A percentile compares a stretch with the other conserved stretches of the same genome.
phyloP scores from a whole-genome alignment of 331 rosid genomes.

The Malus hybrid region DNA sequence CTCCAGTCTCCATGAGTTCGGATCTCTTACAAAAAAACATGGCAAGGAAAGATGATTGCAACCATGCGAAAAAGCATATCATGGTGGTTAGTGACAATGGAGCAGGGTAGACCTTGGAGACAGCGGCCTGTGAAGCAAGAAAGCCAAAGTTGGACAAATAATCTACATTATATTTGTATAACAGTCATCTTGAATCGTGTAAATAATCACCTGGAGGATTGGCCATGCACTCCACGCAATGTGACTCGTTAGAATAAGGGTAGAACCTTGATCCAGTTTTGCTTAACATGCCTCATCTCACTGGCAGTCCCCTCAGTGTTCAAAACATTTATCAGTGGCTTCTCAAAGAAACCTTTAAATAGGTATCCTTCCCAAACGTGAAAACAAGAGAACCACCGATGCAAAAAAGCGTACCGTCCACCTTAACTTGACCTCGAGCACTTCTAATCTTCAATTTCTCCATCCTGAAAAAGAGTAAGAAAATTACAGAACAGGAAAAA shows the following conservation, averaged over 20 bases:
- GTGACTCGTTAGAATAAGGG: constrained; percentile 21
- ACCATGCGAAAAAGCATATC: constrained; percentile 24
- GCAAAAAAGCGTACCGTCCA: constrained; percentile 25
- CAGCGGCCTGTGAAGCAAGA: constrained; percentile 8
- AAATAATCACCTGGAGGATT: constrained; percentile 25
- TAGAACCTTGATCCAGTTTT: constrained; percentile 30
- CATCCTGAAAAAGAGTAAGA: constrained; percentile 16
- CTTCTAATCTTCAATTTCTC: constrained; percentile 26
- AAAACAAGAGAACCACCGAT: constrained; percentile 25
- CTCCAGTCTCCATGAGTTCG: constrained; percentile 23
- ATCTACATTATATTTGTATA: not conserved
- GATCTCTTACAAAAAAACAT: constrained; percentile 14
- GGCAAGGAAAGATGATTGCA: constrained; percentile 32
- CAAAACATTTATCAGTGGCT: constrained; percentile 11
- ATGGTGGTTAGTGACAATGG: constrained; percentile 9
- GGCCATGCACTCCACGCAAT: constrained; percentile 34
- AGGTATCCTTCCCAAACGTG: constrained; percentile 25
- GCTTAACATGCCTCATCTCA: not conserved
- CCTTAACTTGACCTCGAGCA: constrained; percentile 21
- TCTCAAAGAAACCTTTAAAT: constrained; percentile 1
- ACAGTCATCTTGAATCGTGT: not conserved
- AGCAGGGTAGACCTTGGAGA: constrained; percentile 22
- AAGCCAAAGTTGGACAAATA: not conserved
- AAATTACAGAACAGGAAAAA: not conserved
- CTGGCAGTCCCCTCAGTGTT: not conserved